These are phyloP conservation scores for Spizellomyces sp. DNA, from an alignment of 192 early-diverging fungal species.

Conservation along the genomic window DNA sequence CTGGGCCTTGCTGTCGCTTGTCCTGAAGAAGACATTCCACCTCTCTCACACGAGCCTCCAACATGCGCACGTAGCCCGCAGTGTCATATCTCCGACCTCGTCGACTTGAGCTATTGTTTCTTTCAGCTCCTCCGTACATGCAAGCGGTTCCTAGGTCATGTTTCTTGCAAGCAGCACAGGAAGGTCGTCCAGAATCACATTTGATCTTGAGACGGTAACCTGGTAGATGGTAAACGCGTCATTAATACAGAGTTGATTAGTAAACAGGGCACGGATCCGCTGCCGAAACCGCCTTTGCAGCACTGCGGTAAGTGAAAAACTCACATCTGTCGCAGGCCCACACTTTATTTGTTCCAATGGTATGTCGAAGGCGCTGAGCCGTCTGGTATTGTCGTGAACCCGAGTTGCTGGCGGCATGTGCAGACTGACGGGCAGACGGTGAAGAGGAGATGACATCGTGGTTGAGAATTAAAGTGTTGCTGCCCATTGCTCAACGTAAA, in stretches of 20 bases:
- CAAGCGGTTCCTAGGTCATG: slow-evolving; percentile 20
- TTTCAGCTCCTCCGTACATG: slow-evolving; percentile 22
- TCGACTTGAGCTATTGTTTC: slow-evolving; percentile 9
- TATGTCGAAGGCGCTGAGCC: slow-evolving; percentile 20
- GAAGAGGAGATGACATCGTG: too few relatives aligned
- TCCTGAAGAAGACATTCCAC: slow-evolving; percentile 15
- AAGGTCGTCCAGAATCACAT: slow-evolving; percentile 24
- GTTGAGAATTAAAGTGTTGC: too few relatives aligned
- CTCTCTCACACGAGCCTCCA: slow-evolving; percentile 25
- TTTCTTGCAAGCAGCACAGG: slow-evolving; percentile 28
- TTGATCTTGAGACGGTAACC: slow-evolving; percentile 32
- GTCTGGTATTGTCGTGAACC: slow-evolving; percentile 22
- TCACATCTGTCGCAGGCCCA: slow-evolving; percentile 36
- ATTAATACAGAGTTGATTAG: too few relatives aligned
- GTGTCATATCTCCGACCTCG: slow-evolving; percentile 20
- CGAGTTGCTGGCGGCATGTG: slow-evolving; percentile 6
- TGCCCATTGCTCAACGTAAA: too few relatives aligned
- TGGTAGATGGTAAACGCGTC: slow-evolving; percentile 1
- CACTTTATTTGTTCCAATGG: slow-evolving; percentile 28
- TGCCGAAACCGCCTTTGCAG: not conserved
- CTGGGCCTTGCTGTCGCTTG: not conserved
- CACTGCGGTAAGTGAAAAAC: not conserved
- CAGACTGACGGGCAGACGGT: not conserved
- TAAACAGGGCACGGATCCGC: not conserved
- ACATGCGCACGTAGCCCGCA: slow-evolving; percentile 33